These are phyloP conservation scores for Mediolabrus comicus DNA, from an alignment of 108 stramenopile species.

Conservation along the genomic window DNA sequence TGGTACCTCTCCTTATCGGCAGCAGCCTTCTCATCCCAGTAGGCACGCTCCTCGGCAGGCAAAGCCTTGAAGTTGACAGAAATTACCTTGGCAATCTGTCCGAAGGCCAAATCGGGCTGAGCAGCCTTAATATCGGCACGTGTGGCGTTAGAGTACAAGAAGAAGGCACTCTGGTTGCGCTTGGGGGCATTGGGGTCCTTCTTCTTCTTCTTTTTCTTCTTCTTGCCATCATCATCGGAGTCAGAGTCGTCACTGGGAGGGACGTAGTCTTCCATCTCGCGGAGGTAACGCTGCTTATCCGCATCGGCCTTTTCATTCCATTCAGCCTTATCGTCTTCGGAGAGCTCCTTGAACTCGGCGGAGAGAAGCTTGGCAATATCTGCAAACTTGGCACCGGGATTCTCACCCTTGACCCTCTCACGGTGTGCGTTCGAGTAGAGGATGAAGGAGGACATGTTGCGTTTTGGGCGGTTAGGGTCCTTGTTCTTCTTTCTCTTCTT, in stretches of 20 bases:
- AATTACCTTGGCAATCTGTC: conserved; percentile 72
- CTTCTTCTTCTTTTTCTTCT: conserved; percentile 60
- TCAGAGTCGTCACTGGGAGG: conserved; percentile 63
- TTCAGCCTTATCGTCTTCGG: conserved; percentile 3
- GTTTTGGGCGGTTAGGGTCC: conserved; percentile 80
- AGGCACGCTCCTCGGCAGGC: conserved; percentile 54
- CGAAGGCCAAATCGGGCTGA: conserved; percentile 73
- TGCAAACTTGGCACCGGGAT: conserved; percentile 77
- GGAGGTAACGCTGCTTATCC: conserved; percentile 15
- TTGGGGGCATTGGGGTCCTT: conserved; percentile 80
- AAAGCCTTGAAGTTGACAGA: conserved; percentile 74
- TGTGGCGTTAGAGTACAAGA: conserved; percentile 69
- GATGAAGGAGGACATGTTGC: conserved; percentile 87
- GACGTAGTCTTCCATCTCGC: conserved; percentile 47
- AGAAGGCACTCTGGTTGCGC: conserved; percentile 77
- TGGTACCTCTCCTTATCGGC: conserved; percentile 73
- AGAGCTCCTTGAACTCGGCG: conserved; percentile 17
- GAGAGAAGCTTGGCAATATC: conserved; percentile 47
- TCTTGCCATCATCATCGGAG: conserved; percentile 15
- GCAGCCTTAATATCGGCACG: conserved; percentile 69
- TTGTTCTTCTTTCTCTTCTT: conserved; percentile 43
- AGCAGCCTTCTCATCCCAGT: conserved; percentile 73
- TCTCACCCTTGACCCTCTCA: conserved; percentile 63
- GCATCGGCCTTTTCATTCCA: conserved; percentile 4
- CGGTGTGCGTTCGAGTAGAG: conserved; percentile 78